phyloP scores from a whole-genome alignment of 202 grass and related monocot genomes.

The Saccharum hybrid region DNA sequence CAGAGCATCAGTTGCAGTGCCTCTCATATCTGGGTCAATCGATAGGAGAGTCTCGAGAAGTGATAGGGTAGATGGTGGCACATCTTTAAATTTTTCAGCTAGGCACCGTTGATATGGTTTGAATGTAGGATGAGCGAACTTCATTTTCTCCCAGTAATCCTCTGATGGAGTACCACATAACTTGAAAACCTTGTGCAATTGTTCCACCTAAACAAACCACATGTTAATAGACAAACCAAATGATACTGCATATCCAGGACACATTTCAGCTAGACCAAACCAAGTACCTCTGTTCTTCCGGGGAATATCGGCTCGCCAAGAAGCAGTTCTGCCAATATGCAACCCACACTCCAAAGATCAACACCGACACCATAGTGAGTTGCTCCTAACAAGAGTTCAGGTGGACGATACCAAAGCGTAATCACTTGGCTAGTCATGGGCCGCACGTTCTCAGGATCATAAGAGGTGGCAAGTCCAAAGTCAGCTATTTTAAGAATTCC shows the following conservation, averaged over 20 bases:
- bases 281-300: slow-evolving; percentile 81
- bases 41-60: slow-evolving; percentile 82
- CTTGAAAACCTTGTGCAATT: slow-evolving; percentile 97
- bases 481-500: slow-evolving; percentile 95
- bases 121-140: slow-evolving; percentile 71
- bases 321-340: slow-evolving; percentile 87
- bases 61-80: slow-evolving; percentile 61
- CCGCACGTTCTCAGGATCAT: slow-evolving; percentile 54
- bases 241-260: slow-evolving; percentile 7
- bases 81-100: slow-evolving; percentile 71
- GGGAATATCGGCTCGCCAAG: slow-evolving; percentile 80
- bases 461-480: slow-evolving; percentile 84
- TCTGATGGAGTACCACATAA: slow-evolving; percentile 87
- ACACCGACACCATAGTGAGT: slow-evolving; percentile 80
- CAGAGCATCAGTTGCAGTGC: slow-evolving; percentile 84
- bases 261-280: background rate
- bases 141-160: slow-evolving; percentile 82
- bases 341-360: slow-evolving; percentile 96
- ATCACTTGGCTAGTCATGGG: slow-evolving; percentile 93
- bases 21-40: slow-evolving; percentile 78
- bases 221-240: background rate
- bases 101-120: slow-evolving; percentile 68
- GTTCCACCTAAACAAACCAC: slow-evolving; percentile 77
- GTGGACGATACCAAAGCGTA: slow-evolving; percentile 97
- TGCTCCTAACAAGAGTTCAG: slow-evolving; percentile 87